A percentile compares a stretch with the other conserved stretches of the same genome.
Conservation (phyloP, 345 rosid genomes). For the Hibiscus tridactylites region DNA sequence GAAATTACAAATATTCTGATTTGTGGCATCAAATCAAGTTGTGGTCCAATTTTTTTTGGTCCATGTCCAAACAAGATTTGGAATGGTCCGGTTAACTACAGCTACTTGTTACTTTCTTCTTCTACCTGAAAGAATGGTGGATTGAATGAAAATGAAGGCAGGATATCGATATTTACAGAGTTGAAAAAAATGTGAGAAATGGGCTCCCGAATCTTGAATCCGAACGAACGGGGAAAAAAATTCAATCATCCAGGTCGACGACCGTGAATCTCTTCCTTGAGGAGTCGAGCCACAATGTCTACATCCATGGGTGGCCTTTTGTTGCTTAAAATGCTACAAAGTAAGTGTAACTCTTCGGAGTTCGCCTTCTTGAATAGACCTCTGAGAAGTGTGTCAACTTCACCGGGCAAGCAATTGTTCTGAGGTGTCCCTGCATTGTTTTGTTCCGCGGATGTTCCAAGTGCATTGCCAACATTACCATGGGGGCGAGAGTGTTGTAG, state of each 20-base stretch:
- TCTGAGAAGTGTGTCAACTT: slow-evolving; percentile 33
- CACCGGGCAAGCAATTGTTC: slow-evolving; percentile 22
- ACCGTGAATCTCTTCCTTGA: slow-evolving; percentile 47
- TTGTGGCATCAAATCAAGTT: too few species aligned
- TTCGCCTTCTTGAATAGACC: slow-evolving; percentile 71
- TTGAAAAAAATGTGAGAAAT: not conserved
- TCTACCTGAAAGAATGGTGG: slow-evolving; percentile 16
- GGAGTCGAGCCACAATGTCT: slow-evolving; percentile 36
- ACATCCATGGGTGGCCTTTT: slow-evolving; percentile 27
- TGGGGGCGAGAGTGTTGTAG: slow-evolving; percentile 34
- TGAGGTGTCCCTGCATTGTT: slow-evolving; percentile 13
- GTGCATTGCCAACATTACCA: slow-evolving; percentile 16
- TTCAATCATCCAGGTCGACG: slow-evolving; percentile 41
- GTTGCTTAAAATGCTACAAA: slow-evolving; percentile 33
- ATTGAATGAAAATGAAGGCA: slow-evolving; percentile 1
- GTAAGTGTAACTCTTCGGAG: slow-evolving; percentile 48
- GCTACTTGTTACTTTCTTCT: not conserved
- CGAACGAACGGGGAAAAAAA: not conserved
- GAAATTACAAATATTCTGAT: too few species aligned
- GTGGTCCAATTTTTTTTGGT: too few species aligned
- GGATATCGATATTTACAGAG: slow-evolving; percentile 20
- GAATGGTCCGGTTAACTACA: not conserved
- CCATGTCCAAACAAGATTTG: too few species aligned
- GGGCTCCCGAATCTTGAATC: not conserved
- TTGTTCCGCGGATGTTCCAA: slow-evolving; percentile 18